These are phyloP conservation scores for Dioszegia aurantiaca DNA, from an alignment of 768 basidiomycete genomes.

Conservation along the genomic window DNA sequence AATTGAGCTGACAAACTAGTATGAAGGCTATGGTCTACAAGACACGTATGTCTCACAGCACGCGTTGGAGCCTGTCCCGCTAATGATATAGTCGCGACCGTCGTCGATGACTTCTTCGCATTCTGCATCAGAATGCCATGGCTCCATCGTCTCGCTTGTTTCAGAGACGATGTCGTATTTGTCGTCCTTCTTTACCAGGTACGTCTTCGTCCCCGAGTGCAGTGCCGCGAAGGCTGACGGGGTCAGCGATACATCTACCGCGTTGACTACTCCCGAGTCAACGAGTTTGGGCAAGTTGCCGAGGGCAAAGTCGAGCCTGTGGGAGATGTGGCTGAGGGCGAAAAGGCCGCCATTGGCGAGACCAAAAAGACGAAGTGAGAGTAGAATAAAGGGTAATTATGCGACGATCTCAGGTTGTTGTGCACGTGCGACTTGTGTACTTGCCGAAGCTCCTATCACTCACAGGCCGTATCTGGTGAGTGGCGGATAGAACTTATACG, in stretches of 20 bases:
- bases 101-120: conserved; percentile 79
- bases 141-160: conserved; percentile 65
- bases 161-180: conserved; percentile 66
- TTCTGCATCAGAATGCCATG: conserved; percentile 97
- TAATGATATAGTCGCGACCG: conserved; percentile 46
- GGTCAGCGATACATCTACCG: conserved; percentile 92
- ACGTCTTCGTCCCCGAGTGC: conserved; percentile 39
- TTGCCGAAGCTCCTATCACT: too few relatives aligned
- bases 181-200: conserved; percentile 89
- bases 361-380: conserved; percentile 27
- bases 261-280: conserved; percentile 87
- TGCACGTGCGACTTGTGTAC: too few relatives aligned
- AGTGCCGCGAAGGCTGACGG: conserved; percentile 22
- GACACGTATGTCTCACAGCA: conserved; percentile 60
- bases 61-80: conserved; percentile 57
- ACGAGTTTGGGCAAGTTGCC: conserved; percentile 87
- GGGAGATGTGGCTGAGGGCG: conserved; percentile 26
- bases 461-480: too few relatives aligned
- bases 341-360: conserved; percentile 29
- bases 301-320: conserved; percentile 49
- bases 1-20: conserved; percentile 22
- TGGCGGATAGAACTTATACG: too few relatives aligned
- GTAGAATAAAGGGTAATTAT: too few relatives aligned
- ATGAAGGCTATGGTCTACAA: conserved; percentile 99
- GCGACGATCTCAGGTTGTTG: too few relatives aligned